Evolutionary conservation across 2,329 filamentous ascomycete species (phyloP), one percentile per base, ranked within the genome.

Genomic region (Fusarium irregulare): DNA sequence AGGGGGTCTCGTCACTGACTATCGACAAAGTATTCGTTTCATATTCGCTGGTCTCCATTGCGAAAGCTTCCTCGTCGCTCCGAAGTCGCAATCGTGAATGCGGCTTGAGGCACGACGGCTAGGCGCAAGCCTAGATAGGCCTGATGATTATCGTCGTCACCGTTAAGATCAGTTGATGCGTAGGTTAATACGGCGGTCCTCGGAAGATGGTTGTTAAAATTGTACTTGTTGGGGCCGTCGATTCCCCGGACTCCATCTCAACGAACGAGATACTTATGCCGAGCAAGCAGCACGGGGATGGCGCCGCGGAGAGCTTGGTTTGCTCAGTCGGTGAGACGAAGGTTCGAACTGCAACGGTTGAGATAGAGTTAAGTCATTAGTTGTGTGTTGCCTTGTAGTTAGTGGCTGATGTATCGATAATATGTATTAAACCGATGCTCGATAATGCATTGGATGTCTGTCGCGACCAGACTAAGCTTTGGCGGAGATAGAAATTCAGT

Each of bases 21-120:
- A 89, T 83, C 75, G 87, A 80, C 74, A 89, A 80, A 66, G 83
- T 84, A 80, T 89, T 89, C 76, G 87, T 89, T 76, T 88, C 86
- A 79, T 88, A 88, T 80, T 89, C 87, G 71, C 86, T 85, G 78
- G 85, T 84, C 79, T 89, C 87, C 87, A 89, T 89, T 76, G 85
- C 87, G 86, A 76, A 79, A 73, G 78, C 76, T 71, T 78, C 70
- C 76, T 68, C 65, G 67, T 67, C 66, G 73, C 67, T 66, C 71
- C 73, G 63, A 70, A 69, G 71, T 75, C 71, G 73, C 69, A 69
- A 71, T 65, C 63, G 68, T 68, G 60, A 72, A 64, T 68, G 66
- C 75, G 76, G 72, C 71, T 73, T 66, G 53, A 66, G 71, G 68
- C 57, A 72, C 73, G 45, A 55, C 57, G 65, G 58, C 68, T 55